phyloP scores from a whole-genome alignment of 176 grass and related monocot species.

The Alloteropsis semialata region DNA sequence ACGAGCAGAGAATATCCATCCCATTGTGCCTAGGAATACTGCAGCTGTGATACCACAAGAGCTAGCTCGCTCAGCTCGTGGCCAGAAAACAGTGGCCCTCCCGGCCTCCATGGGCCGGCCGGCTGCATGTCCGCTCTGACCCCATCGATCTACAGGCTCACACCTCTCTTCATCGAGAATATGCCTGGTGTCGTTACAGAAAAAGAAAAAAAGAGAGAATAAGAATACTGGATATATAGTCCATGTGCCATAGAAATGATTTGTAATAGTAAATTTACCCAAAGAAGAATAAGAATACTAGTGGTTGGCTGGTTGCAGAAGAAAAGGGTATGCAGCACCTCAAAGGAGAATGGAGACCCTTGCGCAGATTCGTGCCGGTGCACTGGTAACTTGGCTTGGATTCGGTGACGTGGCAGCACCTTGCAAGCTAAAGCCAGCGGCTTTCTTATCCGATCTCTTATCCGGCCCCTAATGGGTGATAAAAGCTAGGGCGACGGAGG shows the following conservation, averaged over 20 bases:
- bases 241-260: too few relatives aligned
- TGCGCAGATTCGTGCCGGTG: not conserved
- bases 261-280: too few relatives aligned
- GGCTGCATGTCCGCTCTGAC: too few relatives aligned
- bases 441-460: slow-evolving; percentile 28
- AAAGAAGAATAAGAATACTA: not conserved
- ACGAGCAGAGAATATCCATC: too few relatives aligned
- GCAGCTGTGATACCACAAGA: not conserved
- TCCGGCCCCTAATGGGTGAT: not conserved
- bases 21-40: not conserved
- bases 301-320: too few relatives aligned
- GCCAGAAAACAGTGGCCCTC: not conserved
- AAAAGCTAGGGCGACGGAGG: not conserved
- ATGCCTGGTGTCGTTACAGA: too few relatives aligned
- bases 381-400: not conserved
- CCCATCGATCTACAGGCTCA: too few relatives aligned
- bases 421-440: not conserved
- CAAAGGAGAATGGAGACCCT: too few relatives aligned
- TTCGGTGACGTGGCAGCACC: slow-evolving; percentile 29
- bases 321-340: not conserved
- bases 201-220: too few relatives aligned
- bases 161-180: not conserved
- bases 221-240: too few relatives aligned
- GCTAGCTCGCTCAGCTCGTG: not conserved
- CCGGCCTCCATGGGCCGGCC: not conserved